Evolutionary conservation across 208 protist species (phyloP).

Genomic region (Acanthamoeba royreba): DNA sequence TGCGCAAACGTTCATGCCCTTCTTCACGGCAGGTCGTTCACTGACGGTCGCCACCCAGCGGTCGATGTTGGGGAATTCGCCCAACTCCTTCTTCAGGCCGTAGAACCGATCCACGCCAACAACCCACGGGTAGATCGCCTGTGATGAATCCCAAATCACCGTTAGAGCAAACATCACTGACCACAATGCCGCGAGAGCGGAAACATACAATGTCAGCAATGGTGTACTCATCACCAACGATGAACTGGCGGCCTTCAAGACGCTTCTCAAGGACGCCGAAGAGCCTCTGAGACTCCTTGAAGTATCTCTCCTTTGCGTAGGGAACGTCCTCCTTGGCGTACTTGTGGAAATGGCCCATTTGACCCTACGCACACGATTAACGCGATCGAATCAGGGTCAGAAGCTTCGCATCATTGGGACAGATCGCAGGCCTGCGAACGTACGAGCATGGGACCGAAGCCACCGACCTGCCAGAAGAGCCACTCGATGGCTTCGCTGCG

Average conservation of each 20-base stretch:
- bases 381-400: neutral
- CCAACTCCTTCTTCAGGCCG: neutral
- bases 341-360: constrained; percentile 50
- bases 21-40: constrained; percentile 61
- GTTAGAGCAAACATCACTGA: neutral
- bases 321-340: constrained; percentile 53
- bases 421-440: constrained; percentile 6
- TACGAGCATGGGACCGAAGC: constrained; percentile 72
- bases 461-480: constrained; percentile 81
- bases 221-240: constrained; percentile 70
- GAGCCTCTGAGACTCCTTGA: constrained; percentile 61
- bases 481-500: constrained; percentile 74
- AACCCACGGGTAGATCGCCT: constrained; percentile 54
- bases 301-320: constrained; percentile 66
- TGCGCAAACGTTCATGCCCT: constrained; percentile 51
- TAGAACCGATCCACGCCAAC: neutral
- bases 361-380: neutral
- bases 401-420: neutral
- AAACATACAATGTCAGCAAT: constrained; percentile 73
- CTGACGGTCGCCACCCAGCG: constrained; percentile 34
- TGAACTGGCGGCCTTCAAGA: constrained; percentile 51
- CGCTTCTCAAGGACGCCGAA: constrained; percentile 71
- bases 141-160: neutral
- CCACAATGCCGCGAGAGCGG: neutral
- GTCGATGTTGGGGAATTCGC: constrained; percentile 55